phyloP scores from a whole-genome alignment of 2,329 filamentous ascomycete species.

The Mollisia scopiformis region DNA sequence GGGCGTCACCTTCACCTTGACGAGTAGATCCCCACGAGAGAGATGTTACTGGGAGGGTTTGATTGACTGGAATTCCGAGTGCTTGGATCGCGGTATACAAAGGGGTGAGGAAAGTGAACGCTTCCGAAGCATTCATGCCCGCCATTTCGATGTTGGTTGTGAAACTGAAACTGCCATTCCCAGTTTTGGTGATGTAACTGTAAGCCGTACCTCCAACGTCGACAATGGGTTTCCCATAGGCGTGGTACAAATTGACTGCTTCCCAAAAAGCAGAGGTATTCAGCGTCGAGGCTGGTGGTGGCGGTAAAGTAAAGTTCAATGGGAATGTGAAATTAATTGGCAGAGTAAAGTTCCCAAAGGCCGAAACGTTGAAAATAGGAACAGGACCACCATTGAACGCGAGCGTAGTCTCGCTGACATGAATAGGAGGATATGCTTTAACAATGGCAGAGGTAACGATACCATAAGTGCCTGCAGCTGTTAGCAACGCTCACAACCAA shows the following conservation, averaged over 20 bases:
- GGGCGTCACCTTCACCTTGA: conserved; percentile 34
- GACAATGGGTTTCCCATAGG: conserved; percentile 44
- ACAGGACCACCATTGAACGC: conserved; percentile 42
- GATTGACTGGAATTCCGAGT: conserved; percentile 34
- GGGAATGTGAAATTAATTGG: not conserved
- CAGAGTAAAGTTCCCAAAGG: not conserved
- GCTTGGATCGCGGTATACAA: conserved; percentile 44
- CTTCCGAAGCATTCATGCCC: conserved; percentile 32
- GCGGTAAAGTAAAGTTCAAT: not conserved
- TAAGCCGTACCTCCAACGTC: conserved; percentile 23
- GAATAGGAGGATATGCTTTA: conserved; percentile 49
- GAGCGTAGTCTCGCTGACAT: conserved; percentile 34
- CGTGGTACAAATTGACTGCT: conserved; percentile 53
- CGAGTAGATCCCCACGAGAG: conserved; percentile 43
- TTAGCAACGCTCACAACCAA: not conserved
- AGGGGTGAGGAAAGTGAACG: conserved; percentile 35
- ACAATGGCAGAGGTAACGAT: conserved; percentile 50
- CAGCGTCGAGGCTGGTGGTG: conserved; percentile 31
- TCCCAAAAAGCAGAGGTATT: conserved; percentile 44
- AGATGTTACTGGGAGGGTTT: conserved; percentile 24
- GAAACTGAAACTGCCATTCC: conserved; percentile 11
- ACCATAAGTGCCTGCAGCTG: conserved; percentile 34
- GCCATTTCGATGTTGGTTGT: conserved; percentile 39
- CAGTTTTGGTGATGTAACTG: conserved; percentile 25
- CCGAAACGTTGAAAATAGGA: not conserved